These are phyloP conservation scores for Penicillium sp. DNA, from an alignment of 2,329 filamentous ascomycete genomes.

Conservation along the genomic window DNA sequence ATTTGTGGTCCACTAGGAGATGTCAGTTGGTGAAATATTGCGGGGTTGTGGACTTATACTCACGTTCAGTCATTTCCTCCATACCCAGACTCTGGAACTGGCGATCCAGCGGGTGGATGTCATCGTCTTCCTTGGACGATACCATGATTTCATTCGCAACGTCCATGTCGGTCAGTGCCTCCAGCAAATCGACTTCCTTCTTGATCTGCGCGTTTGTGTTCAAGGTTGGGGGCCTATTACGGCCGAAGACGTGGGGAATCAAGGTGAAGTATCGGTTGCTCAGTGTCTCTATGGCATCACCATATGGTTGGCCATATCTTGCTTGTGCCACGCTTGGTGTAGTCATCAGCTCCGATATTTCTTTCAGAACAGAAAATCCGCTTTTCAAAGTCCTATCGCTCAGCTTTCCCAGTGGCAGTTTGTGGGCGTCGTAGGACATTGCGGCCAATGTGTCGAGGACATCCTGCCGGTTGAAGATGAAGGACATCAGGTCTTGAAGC, in stretches of 20 bases:
- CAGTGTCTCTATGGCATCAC: slow-evolving; percentile 49
- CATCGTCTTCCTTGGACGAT: slow-evolving; percentile 45
- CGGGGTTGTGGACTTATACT: slow-evolving; percentile 7
- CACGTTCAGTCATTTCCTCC: slow-evolving; percentile 62
- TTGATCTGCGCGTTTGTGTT: slow-evolving; percentile 51
- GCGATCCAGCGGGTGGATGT: slow-evolving; percentile 58
- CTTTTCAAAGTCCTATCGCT: slow-evolving; percentile 66
- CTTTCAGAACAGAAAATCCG: slow-evolving; percentile 69
- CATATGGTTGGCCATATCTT: slow-evolving; percentile 36
- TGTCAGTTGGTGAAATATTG: slow-evolving; percentile 8
- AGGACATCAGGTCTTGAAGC: slow-evolving; percentile 61
- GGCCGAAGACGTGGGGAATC: slow-evolving; percentile 74
- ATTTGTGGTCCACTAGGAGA: slow-evolving; percentile 44
- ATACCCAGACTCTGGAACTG: slow-evolving; percentile 64
- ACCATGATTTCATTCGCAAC: slow-evolving; percentile 71
- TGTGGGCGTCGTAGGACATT: slow-evolving; percentile 47
- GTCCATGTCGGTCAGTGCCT: slow-evolving; percentile 77
- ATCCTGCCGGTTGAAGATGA: slow-evolving; percentile 73
- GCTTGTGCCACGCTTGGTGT: slow-evolving; percentile 42
- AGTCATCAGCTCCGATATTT: slow-evolving; percentile 60
- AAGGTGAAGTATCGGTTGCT: slow-evolving; percentile 73
- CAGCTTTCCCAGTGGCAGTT: slow-evolving; percentile 74
- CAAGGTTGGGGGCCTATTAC: slow-evolving; percentile 63
- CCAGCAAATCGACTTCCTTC: slow-evolving; percentile 67
- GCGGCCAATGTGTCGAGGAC: slow-evolving; percentile 50